Percentiles rank a stretch among this genome's conserved stretches.
phyloP scores from a whole-genome alignment of 2,329 filamentous ascomycete genomes.

The Ceratocystiopsis brevicomis region DNA sequence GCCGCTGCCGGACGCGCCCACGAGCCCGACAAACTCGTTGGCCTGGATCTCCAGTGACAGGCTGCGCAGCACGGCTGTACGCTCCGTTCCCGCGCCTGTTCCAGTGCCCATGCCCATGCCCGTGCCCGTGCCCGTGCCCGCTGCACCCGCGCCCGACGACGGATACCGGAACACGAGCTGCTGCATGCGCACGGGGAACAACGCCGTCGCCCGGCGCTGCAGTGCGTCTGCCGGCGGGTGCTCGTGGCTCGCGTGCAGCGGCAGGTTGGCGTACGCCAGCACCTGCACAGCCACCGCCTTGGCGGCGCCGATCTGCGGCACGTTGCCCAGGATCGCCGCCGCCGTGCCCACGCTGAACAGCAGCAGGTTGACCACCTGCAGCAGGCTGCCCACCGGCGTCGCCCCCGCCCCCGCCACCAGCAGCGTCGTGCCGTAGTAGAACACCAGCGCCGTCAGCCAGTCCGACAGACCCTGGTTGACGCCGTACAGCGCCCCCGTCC shows the following conservation, averaged over 20 bases:
- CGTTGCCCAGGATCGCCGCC: constrained; percentile 47
- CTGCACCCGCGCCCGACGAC: constrained; percentile 11
- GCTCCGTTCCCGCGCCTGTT: constrained; percentile 17
- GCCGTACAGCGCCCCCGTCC: constrained; percentile 55
- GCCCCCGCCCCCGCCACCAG: constrained; percentile 26
- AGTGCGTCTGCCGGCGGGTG: constrained; percentile 24
- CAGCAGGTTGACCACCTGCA: constrained; percentile 64
- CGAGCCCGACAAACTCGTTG: constrained; percentile 55
- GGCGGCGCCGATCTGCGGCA: constrained; percentile 65
- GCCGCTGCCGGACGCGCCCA: constrained; percentile 72
- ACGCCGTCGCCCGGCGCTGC: constrained; percentile 9
- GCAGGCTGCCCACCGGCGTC: constrained; percentile 35
- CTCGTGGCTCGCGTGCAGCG: constrained; percentile 36
- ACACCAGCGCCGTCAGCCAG: constrained; percentile 59
- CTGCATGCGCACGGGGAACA: constrained; percentile 31
- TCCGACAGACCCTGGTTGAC: constrained; percentile 54
- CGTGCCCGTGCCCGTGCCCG: no score
- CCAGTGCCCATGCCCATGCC: no score
- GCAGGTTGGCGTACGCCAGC: constrained; percentile 47
- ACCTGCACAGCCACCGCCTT: constrained; percentile 55
- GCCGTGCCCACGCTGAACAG: constrained; percentile 67
- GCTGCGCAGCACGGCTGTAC: constrained; percentile 33
- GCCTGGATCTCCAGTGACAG: constrained; percentile 46
- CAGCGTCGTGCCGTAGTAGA: constrained; percentile 61
- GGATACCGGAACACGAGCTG: constrained; percentile 57